Base-by-base conservation (phyloP, 352 stramenopile species). In the Aphanomyces cochlioides region DNA sequence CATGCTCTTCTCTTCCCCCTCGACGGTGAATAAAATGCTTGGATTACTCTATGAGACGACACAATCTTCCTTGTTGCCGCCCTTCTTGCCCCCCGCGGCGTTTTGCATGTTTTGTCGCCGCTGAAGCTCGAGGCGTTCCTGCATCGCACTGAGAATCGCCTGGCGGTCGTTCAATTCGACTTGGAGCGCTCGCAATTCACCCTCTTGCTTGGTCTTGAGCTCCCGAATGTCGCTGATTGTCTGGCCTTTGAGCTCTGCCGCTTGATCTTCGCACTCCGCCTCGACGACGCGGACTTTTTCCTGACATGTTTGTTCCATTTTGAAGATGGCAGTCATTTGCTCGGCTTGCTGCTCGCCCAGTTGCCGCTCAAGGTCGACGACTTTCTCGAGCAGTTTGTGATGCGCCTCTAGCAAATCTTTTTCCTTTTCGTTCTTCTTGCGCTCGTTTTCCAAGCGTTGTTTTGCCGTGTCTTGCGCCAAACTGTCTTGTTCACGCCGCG, bases 381-480 rank as follows among this genome's bases (percentile, higher is more conserved):
- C 78, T 19, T 84, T 84, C 54, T 88, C 66, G n/a, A 90, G 57
- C 47, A 85, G 66, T 39, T 87, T 56, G 53, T 90, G 84, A 59
- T 90, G 84, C 2, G 76, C 75, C 66, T 87, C 74, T 7, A 92
- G 58, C n/a, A 92, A 74, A 6, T 73, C 77, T 36, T 85, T 84
- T 69, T 90, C 83, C 77, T 92, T 81, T 37, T 80, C 77, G 66
- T 92, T 79, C 56, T 89, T 89, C 17, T 78, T 83, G 34, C 77
- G 80, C 56, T 90, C 81, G 21, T 72, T 88, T 61, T 90, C 80
- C 48, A 90, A 61, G 57, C 90, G 43, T 67, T 88, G 81, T 0
- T 77, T 77, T 10, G 79, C 79, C 47, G 80, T 79, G 65, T 79
- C 76, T 19, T 48, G 38, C 7, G 38, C 39, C 57, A 85, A 67